Evolutionary conservation across 139 green algal genomes (phyloP), one percentile per base, ranked within the genome.

Genomic region (Coelastrella sp.): DNA sequence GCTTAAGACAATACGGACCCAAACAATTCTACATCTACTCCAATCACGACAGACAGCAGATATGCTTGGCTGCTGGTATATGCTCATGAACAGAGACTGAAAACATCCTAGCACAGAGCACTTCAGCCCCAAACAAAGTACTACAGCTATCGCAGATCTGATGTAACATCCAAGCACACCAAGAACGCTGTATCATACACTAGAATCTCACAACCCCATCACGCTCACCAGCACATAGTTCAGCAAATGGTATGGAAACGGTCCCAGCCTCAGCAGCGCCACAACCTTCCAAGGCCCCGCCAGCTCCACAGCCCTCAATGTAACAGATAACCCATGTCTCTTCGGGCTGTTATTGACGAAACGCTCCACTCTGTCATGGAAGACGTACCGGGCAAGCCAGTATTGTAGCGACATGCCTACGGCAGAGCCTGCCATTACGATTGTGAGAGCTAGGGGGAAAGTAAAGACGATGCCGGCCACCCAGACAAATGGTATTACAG

Each of bases 241-340:
- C 22, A 90, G 54, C 74, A 17, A 10, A 5, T 47, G 19, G n/a
- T 91, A 91, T 16, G 87, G 87, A 61, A 71, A 58, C 13, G 87
- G 87, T 4, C 87, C 87, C 61, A 91, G 87, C 60, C 87, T 80
- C 54, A 91, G 61, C 47, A 91, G 76, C 2, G 87, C 87, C 22
- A 91, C 77, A 19, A 86, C 60, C 87, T 91, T 91, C 76, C 61
- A 91, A 16, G 76, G 87, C 4, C 87, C 87, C 5, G 77, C 76
- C 3, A 86, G 7, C 20, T 91, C 77, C 0, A 86, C 77, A 17
- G 87, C 87, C 7, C 77, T 79, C 76, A 91, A 32, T 10, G 56
- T 20, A 4, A 80, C 68, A n/a, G 83, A 4, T 5, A 88, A 23
- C 5, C 83, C 83, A 58, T 88, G 60, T 5, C 80, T 58, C 65